A percentile compares a stretch with the other conserved stretches of the same genome.
These are phyloP conservation scores for Pythium brassicae DNA, from an alignment of 352 stramenopile species.

Conservation along the genomic window DNA sequence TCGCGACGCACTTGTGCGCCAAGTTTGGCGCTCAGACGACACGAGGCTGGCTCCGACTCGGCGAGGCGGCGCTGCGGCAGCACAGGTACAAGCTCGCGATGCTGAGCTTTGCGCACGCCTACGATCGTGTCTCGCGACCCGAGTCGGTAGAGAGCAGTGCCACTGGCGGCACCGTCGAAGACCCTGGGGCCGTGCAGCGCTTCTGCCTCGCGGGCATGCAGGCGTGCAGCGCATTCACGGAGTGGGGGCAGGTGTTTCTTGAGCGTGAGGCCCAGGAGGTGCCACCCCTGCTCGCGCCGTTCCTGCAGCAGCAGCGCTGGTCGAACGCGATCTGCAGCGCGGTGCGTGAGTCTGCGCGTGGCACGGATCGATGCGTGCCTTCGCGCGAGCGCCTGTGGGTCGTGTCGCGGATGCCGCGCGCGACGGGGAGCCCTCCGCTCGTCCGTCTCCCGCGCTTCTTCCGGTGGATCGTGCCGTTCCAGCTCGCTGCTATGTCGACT, in stretches of 20 bases:
- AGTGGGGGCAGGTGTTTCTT: constrained; percentile 29
- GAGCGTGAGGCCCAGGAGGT: constrained; percentile 26
- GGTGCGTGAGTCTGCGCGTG: background rate
- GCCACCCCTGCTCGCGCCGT: constrained; percentile 12
- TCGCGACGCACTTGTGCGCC: constrained; percentile 24
- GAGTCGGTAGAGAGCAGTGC: background rate
- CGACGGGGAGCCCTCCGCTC: constrained; percentile 2
- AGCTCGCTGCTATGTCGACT: constrained; percentile 36
- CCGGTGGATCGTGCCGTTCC: constrained; percentile 40
- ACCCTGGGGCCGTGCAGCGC: constrained; percentile 8
- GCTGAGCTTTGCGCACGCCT: constrained; percentile 26
- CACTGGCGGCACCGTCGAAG: background rate
- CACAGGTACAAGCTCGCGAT: constrained; percentile 30
- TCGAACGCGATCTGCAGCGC: constrained; percentile 7
- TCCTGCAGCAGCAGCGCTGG: constrained; percentile 19
- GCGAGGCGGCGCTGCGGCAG: constrained; percentile 21
- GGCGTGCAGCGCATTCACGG: constrained; percentile 20
- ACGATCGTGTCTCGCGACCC: background rate
- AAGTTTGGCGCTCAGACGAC: constrained; percentile 9
- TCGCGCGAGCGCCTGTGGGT: constrained; percentile 10
- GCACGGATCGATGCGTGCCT: background rate
- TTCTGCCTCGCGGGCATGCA: constrained; percentile 19
- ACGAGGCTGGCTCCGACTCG: constrained; percentile 28
- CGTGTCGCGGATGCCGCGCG: background rate
- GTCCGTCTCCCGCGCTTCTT: constrained; percentile 38